phyloP scores from a whole-genome alignment of 2,329 filamentous ascomycete genomes.

The Verticillium dahliae region DNA sequence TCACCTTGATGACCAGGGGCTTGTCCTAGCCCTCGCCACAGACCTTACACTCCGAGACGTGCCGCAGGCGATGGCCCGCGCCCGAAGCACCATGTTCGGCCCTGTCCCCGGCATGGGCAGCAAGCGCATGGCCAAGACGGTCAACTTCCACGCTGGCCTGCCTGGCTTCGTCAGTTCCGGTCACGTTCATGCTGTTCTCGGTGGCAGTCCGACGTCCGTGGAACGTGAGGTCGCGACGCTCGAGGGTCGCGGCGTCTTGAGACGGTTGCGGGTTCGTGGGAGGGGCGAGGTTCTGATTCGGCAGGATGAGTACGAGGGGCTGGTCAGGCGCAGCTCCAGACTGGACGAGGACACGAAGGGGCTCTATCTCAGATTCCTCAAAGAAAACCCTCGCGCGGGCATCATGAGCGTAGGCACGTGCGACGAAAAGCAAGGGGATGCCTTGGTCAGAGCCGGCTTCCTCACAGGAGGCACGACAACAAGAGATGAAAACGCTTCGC shows the following conservation, averaged over 20 bases:
- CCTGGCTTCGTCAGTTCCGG: slow-evolving; percentile 60
- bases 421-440: slow-evolving; percentile 36
- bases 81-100: slow-evolving; percentile 57
- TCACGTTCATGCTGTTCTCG: slow-evolving; percentile 58
- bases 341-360: slow-evolving; percentile 33
- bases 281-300: slow-evolving; percentile 61
- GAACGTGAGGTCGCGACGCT: slow-evolving; percentile 64
- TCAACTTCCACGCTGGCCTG: slow-evolving; percentile 52
- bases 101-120: slow-evolving; percentile 62
- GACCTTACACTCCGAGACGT: slow-evolving; percentile 55
- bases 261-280: slow-evolving; percentile 57
- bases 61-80: slow-evolving; percentile 58
- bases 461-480: slow-evolving; percentile 42
- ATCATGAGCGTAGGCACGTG: background rate
- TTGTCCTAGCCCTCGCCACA: slow-evolving; percentile 45
- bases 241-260: slow-evolving; percentile 46
- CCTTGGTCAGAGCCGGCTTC: slow-evolving; percentile 60
- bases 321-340: slow-evolving; percentile 28
- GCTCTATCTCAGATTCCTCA: slow-evolving; percentile 46
- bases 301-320: slow-evolving; percentile 44
- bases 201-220: slow-evolving; percentile 51
- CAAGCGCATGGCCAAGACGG: slow-evolving; percentile 53
- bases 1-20: slow-evolving; percentile 54
- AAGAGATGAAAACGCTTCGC: slow-evolving; percentile 10
- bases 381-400: slow-evolving; percentile 34